Conservation (phyloP, 1,284 basidiomycete genomes). For the Cutaneotrichosporon spelunceum region DNA sequence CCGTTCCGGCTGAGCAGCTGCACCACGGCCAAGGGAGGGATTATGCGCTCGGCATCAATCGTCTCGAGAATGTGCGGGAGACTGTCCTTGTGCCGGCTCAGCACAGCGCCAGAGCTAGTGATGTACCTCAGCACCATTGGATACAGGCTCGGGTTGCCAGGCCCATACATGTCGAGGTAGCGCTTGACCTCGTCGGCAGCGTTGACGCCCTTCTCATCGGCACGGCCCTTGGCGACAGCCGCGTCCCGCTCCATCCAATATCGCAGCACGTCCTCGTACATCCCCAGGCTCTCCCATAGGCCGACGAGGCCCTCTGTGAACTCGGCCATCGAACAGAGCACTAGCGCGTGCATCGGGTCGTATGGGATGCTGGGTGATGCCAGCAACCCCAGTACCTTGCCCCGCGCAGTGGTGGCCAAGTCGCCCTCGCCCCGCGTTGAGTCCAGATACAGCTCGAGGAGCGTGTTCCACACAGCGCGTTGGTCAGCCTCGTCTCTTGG, state of each 20-base stretch:
- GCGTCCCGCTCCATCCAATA: slow-evolving; percentile 77
- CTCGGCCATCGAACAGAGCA: slow-evolving; percentile 78
- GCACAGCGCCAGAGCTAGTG: slow-evolving; percentile 68
- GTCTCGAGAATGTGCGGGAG: slow-evolving; percentile 67
- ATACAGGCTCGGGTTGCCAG: slow-evolving; percentile 70
- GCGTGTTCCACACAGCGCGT: slow-evolving; percentile 88
- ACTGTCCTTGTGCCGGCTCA: slow-evolving; percentile 68
- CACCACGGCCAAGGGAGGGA: slow-evolving; percentile 83
- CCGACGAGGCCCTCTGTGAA: slow-evolving; percentile 82
- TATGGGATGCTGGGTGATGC: slow-evolving; percentile 65
- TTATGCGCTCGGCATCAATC: slow-evolving; percentile 73
- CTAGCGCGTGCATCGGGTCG: slow-evolving; percentile 84
- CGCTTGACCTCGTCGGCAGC: slow-evolving; percentile 61
- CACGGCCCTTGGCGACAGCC: slow-evolving; percentile 28
- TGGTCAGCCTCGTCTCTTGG: slow-evolving; percentile 66
- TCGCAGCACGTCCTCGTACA: slow-evolving; percentile 92
- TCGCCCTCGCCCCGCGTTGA: slow-evolving; percentile 51
- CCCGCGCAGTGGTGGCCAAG: slow-evolving; percentile 18
- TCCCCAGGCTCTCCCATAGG: slow-evolving; percentile 87
- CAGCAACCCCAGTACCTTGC: slow-evolving; percentile 69
- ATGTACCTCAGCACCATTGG: slow-evolving; percentile 85
- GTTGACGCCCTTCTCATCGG: slow-evolving; percentile 4
- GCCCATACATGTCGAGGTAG: slow-evolving; percentile 71
- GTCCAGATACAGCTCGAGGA: slow-evolving; percentile 87
- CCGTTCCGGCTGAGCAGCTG: slow-evolving; percentile 81